A percentile compares a stretch with the other conserved stretches of the same genome.
These are phyloP conservation scores for Dioscorea alata DNA, from an alignment of 106 monocot genomes.

Conservation along the genomic window DNA sequence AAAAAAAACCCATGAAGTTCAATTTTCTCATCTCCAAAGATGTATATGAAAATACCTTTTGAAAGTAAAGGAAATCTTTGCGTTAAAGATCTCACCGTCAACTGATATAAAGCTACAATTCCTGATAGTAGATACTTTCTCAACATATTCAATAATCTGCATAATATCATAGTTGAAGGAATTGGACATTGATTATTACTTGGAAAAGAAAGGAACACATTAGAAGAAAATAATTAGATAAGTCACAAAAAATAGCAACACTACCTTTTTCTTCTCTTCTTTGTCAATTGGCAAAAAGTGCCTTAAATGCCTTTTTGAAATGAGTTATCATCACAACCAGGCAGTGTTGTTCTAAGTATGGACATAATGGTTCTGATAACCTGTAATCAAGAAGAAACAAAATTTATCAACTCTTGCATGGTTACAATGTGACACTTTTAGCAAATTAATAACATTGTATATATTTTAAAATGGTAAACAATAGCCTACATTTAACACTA, in stretches of 20 bases:
- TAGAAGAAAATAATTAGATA: neutral
- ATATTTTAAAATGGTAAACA: too few relatives aligned
- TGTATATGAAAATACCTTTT: constrained; percentile 49
- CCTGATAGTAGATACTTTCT: constrained; percentile 66
- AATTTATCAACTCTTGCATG: neutral
- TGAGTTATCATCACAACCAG: constrained; percentile 61
- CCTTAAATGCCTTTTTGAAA: constrained; percentile 81
- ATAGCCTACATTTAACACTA: too few relatives aligned
- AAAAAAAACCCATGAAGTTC: too few relatives aligned
- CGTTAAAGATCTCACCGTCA: constrained; percentile 64
- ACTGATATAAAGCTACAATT: constrained; percentile 60
- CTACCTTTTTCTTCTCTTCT: constrained; percentile 79
- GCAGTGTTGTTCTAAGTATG: constrained; percentile 69
- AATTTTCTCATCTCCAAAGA: neutral
- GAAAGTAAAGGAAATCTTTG: constrained; percentile 92
- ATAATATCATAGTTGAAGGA: constrained; percentile 6
- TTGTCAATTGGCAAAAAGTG: constrained; percentile 68
- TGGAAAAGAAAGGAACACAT: neutral
- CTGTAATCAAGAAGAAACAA: constrained; percentile 17
- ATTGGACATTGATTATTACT: neutral
- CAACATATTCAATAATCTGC: constrained; percentile 77
- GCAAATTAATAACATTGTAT: too few relatives aligned
- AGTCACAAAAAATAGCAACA: neutral
- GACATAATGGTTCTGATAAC: constrained; percentile 75
- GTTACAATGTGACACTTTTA: too few relatives aligned